These are phyloP conservation scores for Malus fusca DNA, from an alignment of 306 rosid genomes.

Conservation along the genomic window DNA sequence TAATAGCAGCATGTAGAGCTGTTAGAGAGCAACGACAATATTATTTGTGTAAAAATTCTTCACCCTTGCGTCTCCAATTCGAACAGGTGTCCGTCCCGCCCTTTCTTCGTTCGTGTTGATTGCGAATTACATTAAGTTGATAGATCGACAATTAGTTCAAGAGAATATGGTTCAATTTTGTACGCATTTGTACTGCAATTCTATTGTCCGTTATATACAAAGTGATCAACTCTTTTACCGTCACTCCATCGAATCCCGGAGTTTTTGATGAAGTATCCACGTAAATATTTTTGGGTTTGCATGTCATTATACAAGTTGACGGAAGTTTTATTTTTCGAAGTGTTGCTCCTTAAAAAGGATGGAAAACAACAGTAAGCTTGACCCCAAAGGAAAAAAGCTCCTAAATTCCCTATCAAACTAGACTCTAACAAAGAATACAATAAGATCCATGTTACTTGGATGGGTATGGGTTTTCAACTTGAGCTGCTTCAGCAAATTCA, in stretches of 20 bases:
- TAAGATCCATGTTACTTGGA: too few relatives aligned
- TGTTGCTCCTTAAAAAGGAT: too few relatives aligned
- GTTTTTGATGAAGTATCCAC: too few relatives aligned
- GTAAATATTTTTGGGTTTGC: too few relatives aligned
- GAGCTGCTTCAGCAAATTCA: background rate
- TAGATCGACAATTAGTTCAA: constrained; percentile 23
- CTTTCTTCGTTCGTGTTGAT: background rate
- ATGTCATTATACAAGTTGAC: too few relatives aligned
- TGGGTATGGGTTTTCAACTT: too few relatives aligned
- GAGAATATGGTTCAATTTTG: constrained; percentile 11
- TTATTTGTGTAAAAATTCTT: constrained; percentile 29
- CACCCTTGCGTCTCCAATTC: constrained; percentile 11
- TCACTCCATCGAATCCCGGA: too few relatives aligned
- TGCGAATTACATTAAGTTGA: constrained; percentile 14
- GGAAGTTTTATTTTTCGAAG: too few relatives aligned
- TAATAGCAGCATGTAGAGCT: background rate
- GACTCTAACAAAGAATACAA: too few relatives aligned
- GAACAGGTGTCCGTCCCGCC: constrained; percentile 16
- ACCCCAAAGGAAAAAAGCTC: too few relatives aligned
- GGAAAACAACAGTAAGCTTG: too few relatives aligned
- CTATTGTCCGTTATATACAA: background rate
- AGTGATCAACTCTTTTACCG: background rate
- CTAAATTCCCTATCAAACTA: too few relatives aligned
- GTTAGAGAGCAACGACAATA: constrained; percentile 4
- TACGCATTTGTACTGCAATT: constrained; percentile 7